phyloP scores from a whole-genome alignment of 2,329 filamentous ascomycete species.

The Sporothrix phasma region DNA sequence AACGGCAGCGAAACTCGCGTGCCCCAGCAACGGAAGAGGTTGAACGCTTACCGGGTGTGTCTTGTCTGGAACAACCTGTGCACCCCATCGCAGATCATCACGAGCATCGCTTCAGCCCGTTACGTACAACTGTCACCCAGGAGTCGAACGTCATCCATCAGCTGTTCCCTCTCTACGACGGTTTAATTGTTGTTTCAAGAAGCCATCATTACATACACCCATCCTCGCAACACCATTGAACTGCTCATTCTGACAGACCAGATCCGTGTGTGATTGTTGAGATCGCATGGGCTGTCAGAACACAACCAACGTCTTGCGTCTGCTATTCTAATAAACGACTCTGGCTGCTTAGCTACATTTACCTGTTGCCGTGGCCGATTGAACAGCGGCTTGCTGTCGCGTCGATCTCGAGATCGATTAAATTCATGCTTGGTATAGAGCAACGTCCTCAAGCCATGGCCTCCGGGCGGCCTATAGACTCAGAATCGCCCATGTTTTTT shows the following conservation, averaged over 20 bases:
- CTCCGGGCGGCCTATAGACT: slow-evolving; percentile 43
- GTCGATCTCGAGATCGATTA: not conserved
- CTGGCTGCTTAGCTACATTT: no score
- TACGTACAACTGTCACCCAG: no score
- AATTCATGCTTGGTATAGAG: slow-evolving; percentile 46
- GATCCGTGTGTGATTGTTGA: not conserved
- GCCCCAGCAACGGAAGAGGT: no score
- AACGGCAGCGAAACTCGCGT: no score
- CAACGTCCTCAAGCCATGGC: slow-evolving; percentile 43
- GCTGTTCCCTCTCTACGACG: not conserved
- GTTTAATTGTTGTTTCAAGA: no score
- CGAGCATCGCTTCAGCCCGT: no score
- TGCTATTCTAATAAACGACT: not conserved
- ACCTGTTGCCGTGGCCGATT: no score
- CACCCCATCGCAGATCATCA: no score
- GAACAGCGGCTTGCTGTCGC: not conserved
- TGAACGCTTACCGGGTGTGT: no score
- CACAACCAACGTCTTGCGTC: not conserved
- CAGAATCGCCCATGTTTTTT: slow-evolving; percentile 44
- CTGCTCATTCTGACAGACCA: not conserved
- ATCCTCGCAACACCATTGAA: not conserved
- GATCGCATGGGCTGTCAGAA: not conserved
- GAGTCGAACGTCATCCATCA: no score
- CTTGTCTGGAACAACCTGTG: no score
- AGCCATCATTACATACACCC: not conserved